Evolutionary conservation across 768 basidiomycete genomes (phyloP).

Genomic region (Boletellus emodensis): DNA sequence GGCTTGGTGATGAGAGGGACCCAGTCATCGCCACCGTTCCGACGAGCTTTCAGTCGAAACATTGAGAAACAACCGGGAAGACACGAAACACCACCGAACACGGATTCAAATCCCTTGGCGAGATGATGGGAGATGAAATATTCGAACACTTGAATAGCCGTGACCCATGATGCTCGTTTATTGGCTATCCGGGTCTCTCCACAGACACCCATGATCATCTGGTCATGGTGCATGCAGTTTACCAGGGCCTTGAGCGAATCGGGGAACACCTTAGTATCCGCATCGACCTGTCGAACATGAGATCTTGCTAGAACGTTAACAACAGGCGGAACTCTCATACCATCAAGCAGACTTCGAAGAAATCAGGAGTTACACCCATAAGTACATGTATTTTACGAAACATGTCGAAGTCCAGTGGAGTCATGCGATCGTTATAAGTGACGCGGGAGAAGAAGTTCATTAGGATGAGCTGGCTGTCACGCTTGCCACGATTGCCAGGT

Average conservation of each 20-base stretch:
- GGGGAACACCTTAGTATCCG: conserved; percentile 94
- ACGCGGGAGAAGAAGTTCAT: conserved; percentile 99
- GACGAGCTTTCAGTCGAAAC: conserved; percentile 96
- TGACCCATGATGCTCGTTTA: conserved; percentile 98
- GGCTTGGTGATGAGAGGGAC: conserved; percentile 95
- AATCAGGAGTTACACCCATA: conserved; percentile 99
- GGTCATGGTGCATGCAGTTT: conserved; percentile 98
- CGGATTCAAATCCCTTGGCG: conserved; percentile 97
- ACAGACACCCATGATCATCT: conserved; percentile 98
- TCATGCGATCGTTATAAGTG: conserved; percentile 99
- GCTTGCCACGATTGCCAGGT: conserved; percentile 96
- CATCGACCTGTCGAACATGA: conserved; percentile 73
- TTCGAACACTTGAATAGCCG: conserved; percentile 95
- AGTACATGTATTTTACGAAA: conserved; percentile 95
- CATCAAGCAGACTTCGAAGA: conserved; percentile 97
- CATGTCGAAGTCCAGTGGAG: conserved; percentile 93
- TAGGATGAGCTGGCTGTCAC: conserved; percentile 96
- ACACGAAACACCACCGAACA: conserved; percentile 99
- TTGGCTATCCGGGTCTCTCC: conserved; percentile 99
- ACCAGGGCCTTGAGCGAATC: conserved; percentile 88
- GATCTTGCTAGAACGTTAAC: background rate
- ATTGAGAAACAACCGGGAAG: conserved; percentile 99
- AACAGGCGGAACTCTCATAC: conserved; percentile 43
- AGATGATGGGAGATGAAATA: conserved; percentile 99
- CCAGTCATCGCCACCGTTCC: conserved; percentile 89